phyloP scores from a whole-genome alignment of 2,329 filamentous ascomycete species.

The Fusarium gaditjirri region DNA sequence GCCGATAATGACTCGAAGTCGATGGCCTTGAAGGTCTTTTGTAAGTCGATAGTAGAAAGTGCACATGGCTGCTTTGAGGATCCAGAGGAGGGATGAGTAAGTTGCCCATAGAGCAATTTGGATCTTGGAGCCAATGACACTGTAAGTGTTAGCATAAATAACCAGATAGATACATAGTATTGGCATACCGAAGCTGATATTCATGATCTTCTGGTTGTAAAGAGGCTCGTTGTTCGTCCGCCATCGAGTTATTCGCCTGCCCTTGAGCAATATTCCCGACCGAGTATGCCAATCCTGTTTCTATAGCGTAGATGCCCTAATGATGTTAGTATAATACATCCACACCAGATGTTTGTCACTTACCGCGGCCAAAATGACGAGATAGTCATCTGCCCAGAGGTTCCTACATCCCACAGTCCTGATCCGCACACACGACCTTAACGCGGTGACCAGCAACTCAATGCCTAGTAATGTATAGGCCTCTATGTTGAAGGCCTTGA shows the following conservation, averaged over 20 bases:
- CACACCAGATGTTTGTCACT: neutral
- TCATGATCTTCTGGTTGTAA: conserved; percentile 58
- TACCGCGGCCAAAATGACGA: conserved; percentile 66
- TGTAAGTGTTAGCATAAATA: conserved; percentile 20
- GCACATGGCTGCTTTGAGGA: conserved; percentile 66
- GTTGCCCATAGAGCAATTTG: conserved; percentile 66
- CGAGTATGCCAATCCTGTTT: conserved; percentile 62
- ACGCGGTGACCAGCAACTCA: conserved; percentile 59
- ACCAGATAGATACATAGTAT: accelerated
- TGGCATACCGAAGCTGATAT: conserved; percentile 52
- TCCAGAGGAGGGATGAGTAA: conserved; percentile 65
- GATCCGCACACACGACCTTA: conserved; percentile 63
- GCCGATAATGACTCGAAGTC: conserved; percentile 59
- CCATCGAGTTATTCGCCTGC: conserved; percentile 68
- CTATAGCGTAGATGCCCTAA: conserved; percentile 62
- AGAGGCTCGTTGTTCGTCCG: conserved; percentile 57
- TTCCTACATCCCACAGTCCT: conserved; percentile 58
- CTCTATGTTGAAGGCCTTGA: conserved; percentile 47
- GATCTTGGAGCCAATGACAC: conserved; percentile 66
- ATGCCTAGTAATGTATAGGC: conserved; percentile 59
- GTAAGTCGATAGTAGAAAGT: conserved; percentile 67
- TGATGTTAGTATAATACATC: neutral
- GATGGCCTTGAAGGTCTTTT: conserved; percentile 54
- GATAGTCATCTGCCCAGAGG: conserved; percentile 68
- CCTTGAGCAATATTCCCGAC: conserved; percentile 61